Evolutionary conservation across 2,329 filamentous ascomycete species (phyloP).

Genomic region (Aspergillus viridinutans): DNA sequence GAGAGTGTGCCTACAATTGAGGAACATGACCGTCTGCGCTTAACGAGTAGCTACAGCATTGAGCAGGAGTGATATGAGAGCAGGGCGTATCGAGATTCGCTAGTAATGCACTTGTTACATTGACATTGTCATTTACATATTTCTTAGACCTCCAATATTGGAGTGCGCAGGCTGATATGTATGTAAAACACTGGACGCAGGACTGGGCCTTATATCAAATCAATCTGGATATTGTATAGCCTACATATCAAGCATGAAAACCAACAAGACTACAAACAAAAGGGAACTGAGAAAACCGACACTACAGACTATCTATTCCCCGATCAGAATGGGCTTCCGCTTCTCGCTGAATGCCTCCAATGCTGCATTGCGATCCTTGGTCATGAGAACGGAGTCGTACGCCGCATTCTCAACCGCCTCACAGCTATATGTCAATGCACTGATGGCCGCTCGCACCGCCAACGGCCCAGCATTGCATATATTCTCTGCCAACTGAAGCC

Average conservation of each 20-base stretch:
- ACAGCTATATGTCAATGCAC: conserved; percentile 64
- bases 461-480: conserved; percentile 89
- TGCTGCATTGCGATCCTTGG: conserved; percentile 84
- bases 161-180: background rate
- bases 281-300: background rate
- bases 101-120: background rate
- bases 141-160: background rate
- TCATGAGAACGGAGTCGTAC: conserved; percentile 77
- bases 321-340: conserved; percentile 60
- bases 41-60: background rate
- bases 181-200: background rate
- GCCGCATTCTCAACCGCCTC: conserved; percentile 81
- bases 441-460: conserved; percentile 72
- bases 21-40: background rate
- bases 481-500: conserved; percentile 71
- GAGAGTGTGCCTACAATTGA: background rate
- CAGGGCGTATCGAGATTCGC: background rate
- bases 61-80: background rate
- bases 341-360: conserved; percentile 78
- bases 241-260: background rate
- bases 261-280: background rate
- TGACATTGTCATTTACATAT: too few relatives aligned
- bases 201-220: background rate
- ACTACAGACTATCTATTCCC: background rate
- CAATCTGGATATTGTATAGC: background rate